Evolutionary conservation across 2,329 filamentous ascomycete species (phyloP), one percentile per base, ranked within the genome.

Genomic region (Venturia aucupariae): DNA sequence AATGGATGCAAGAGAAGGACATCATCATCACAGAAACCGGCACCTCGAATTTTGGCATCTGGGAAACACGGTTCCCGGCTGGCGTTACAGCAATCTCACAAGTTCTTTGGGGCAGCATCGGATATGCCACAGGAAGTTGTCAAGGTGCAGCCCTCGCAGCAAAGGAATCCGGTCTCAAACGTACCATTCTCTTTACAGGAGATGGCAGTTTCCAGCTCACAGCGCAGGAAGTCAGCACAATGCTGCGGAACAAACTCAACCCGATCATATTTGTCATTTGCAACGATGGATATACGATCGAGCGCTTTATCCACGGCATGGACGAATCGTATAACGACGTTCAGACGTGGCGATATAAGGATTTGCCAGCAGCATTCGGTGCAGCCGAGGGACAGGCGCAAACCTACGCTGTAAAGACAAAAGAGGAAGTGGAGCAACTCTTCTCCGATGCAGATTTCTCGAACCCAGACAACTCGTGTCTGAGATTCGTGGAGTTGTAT

Each of bases 251-350:
- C 66, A 81, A 83, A 30, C 79, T 96, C 65, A 86, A 87, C 67
- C 84, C 90, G 24, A 93, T 92, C 71, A 86, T 96, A 67, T 93
- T 96, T 73, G 81, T 94, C 67, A 88, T 96, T 69, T 91, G 89
- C 81, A 95, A 95, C 73, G 85, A 92, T 48, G 92, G 92, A 13
- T 96, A 90, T 77, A 94, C 91, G 11, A 94, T 95, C 73, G 92
- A 96, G 77, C 86, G 92, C 38, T 89, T 85, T 74, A 95, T 96
- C 71, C 91, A 96, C 75, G 90, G 90, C 63, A 88, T 88, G 85
- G 80, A 92, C 10, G 89, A 84, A 39, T 74, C 72, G 32, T 96
- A 96, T 79, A 96, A 96, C 72, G 90, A 96, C 72, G 86, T 96
- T 65, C 81, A 84, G 65, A 75, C 79, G 13, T 96, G 92, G 92